A percentile compares a stretch with the other conserved stretches of the same genome.
Evolutionary conservation across 345 rosid genomes (phyloP).

Genomic region (Kandelia obovata): DNA sequence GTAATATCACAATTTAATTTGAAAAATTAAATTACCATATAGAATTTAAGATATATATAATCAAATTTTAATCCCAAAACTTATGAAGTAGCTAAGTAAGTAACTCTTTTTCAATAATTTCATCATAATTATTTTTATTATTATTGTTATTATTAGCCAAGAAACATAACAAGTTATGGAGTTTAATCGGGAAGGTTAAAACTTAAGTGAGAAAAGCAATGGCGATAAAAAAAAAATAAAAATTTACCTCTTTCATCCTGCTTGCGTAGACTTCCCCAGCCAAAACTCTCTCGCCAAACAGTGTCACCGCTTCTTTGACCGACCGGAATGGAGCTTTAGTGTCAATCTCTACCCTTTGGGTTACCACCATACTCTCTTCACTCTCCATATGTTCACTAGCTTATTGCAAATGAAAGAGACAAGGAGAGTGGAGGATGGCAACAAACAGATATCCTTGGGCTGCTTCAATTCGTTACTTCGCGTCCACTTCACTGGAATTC

Average conservation of each 20-base stretch:
- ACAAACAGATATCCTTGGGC: slow-evolving; percentile 16
- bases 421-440: background rate
- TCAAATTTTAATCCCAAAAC: too few relatives aligned
- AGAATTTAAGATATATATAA: too few relatives aligned
- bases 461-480: slow-evolving; percentile 56
- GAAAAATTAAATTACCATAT: too few relatives aligned
- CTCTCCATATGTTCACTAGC: slow-evolving; percentile 20
- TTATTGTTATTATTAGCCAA: too few relatives aligned
- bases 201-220: too few relatives aligned
- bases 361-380: slow-evolving; percentile 19
- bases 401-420: slow-evolving; percentile 5
- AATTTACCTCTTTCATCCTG: slow-evolving; percentile 52
- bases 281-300: slow-evolving; percentile 75
- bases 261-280: slow-evolving; percentile 54
- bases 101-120: too few relatives aligned
- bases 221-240: background rate
- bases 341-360: slow-evolving; percentile 68
- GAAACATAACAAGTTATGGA: background rate
- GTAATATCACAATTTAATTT: too few relatives aligned
- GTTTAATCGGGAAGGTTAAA: too few relatives aligned
- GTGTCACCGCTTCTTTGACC: slow-evolving; percentile 71
- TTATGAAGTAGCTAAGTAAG: too few relatives aligned
- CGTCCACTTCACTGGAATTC: slow-evolving; percentile 58
- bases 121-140: too few relatives aligned
- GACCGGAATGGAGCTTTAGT: slow-evolving; percentile 69